Conservation (phyloP, 2,329 filamentous ascomycete species). For the Sporothrix dimorphospora region DNA sequence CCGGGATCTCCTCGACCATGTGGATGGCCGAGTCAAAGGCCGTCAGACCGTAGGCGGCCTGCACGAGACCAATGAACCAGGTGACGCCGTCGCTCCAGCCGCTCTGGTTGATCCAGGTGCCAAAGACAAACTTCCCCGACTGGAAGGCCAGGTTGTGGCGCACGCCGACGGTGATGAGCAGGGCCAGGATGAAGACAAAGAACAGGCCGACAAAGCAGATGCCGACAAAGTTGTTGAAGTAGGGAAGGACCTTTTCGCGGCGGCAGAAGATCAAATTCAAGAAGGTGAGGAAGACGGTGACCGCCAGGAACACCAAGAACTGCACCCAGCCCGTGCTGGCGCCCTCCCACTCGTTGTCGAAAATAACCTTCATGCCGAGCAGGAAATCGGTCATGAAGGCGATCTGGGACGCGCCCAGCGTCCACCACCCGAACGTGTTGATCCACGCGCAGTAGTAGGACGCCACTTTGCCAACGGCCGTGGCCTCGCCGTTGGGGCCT, state of each 20-base stretch:
- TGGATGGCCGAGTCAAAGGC: slow-evolving; percentile 42
- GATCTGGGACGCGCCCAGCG: slow-evolving; percentile 32
- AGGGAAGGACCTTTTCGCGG: slow-evolving; percentile 50
- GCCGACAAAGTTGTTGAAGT: slow-evolving; percentile 62
- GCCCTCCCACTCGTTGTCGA: slow-evolving; percentile 30
- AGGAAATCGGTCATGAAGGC: slow-evolving; percentile 32
- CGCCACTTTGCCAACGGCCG: slow-evolving; percentile 16
- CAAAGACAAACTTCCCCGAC: slow-evolving; percentile 39
- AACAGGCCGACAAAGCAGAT: slow-evolving; percentile 44
- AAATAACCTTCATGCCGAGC: slow-evolving; percentile 33
- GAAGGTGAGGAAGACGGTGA: slow-evolving; percentile 36
- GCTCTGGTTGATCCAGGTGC: slow-evolving; percentile 40
- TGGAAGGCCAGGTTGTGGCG: slow-evolving; percentile 35
- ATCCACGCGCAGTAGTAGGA: slow-evolving; percentile 33
- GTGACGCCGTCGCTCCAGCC: slow-evolving; percentile 43
- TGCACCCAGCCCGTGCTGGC: slow-evolving; percentile 30
- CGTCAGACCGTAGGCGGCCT: slow-evolving; percentile 42
- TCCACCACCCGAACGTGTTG: slow-evolving; percentile 35
- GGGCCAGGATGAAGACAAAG: slow-evolving; percentile 40
- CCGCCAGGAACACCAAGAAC: slow-evolving; percentile 58
- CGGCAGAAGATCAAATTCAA: slow-evolving; percentile 48
- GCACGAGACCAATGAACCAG: slow-evolving; percentile 41
- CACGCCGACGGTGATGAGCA: slow-evolving; percentile 33
- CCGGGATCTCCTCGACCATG: slow-evolving; percentile 44
- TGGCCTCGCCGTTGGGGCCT: slow-evolving; percentile 43